Conservation (phyloP, 2,329 filamentous ascomycete species). For the Colletotrichum gloeosporioides region DNA sequence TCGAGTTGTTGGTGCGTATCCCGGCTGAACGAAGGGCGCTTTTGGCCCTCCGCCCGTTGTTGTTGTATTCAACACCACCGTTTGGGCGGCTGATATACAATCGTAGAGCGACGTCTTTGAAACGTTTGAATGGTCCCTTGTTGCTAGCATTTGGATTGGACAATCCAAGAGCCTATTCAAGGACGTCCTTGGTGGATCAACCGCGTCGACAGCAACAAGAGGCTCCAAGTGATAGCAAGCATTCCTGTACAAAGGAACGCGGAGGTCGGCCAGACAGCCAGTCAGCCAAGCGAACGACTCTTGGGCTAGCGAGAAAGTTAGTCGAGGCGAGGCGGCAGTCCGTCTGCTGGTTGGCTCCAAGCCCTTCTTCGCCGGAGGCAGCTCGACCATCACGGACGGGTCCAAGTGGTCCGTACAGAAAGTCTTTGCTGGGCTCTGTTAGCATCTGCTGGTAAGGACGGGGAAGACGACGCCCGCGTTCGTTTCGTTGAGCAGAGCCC, state of each 20-base stretch:
- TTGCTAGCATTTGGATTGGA: neutral
- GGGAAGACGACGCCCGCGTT: neutral
- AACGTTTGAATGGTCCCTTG: neutral
- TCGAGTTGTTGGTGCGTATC: neutral
- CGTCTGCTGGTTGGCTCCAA: neutral
- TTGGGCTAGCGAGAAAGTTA: neutral
- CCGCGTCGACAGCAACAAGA: neutral
- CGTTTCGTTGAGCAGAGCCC: neutral
- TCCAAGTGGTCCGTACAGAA: neutral
- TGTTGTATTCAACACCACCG: neutral
- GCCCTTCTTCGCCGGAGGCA: constrained; percentile 2
- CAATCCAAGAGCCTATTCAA: neutral
- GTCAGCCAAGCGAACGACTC: neutral
- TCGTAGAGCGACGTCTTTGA: neutral
- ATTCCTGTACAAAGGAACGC: constrained; percentile 1
- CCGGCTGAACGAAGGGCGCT: neutral
- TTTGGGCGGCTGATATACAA: neutral
- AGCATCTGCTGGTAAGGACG: neutral
- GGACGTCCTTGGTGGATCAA: neutral
- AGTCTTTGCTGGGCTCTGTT: neutral
- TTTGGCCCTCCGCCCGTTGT: neutral
- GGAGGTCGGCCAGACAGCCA: neutral
- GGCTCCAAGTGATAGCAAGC: neutral
- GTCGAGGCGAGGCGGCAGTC: constrained; percentile 10
- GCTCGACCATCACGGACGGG: neutral